Evolutionary conservation across 352 stramenopile genomes (phyloP).

Genomic region (Globisporangium heterothallicum): DNA sequence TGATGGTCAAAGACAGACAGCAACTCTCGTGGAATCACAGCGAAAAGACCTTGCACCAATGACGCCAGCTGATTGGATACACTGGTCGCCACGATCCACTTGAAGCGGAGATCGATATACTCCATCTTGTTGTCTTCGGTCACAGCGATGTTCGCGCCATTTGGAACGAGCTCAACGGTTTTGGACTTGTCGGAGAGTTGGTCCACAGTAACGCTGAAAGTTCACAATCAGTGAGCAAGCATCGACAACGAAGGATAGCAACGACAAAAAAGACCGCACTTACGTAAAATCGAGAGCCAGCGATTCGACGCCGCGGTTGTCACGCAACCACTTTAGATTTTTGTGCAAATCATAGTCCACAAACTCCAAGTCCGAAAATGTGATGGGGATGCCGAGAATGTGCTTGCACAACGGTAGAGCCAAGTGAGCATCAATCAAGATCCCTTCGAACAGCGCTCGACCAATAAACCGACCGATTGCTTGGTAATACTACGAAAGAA

Average conservation of each 20-base stretch:
- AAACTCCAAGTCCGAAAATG: constrained; percentile 89
- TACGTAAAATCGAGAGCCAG: constrained; percentile 81
- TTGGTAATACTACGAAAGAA: constrained; percentile 68
- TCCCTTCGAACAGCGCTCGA: constrained; percentile 85
- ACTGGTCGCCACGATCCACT: constrained; percentile 76
- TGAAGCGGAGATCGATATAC: constrained; percentile 93
- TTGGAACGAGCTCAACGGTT: constrained; percentile 93
- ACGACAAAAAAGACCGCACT: constrained; percentile 15
- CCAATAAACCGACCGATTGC: constrained; percentile 86
- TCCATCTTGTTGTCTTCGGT: constrained; percentile 97
- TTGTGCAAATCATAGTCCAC: constrained; percentile 85
- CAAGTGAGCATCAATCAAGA: constrained; percentile 79
- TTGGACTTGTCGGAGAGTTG: constrained; percentile 70
- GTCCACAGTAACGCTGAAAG: constrained; percentile 58
- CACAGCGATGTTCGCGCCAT: constrained; percentile 92
- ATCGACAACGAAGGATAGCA: too few relatives aligned
- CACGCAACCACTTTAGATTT: constrained; percentile 79
- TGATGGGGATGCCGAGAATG: constrained; percentile 85
- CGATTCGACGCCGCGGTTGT: constrained; percentile 76
- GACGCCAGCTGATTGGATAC: constrained; percentile 90
- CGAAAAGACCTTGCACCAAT: constrained; percentile 95
- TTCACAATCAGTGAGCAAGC: constrained; percentile 6
- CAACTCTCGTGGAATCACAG: constrained; percentile 93
- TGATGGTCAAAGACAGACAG: constrained; percentile 95
- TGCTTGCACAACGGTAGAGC: constrained; percentile 87